A percentile compares a stretch with the other conserved stretches of the same genome.
These are phyloP conservation scores for Paraphoma sp. DNA, from an alignment of 2,329 filamentous ascomycete species.

Conservation along the genomic window DNA sequence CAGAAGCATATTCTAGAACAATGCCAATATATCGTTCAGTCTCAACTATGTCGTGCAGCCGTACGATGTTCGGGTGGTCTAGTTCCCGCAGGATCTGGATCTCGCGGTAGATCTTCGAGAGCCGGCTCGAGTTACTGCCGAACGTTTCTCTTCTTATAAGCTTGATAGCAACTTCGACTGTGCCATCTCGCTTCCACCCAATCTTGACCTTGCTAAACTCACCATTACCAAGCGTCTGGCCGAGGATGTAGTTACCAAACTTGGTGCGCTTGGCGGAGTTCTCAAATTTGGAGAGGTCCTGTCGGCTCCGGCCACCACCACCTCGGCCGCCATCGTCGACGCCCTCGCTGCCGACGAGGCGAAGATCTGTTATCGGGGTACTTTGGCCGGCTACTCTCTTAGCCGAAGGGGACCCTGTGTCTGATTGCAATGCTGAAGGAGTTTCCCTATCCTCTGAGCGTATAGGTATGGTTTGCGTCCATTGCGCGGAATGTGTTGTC, in stretches of 20 bases:
- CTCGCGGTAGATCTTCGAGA: slow-evolving; percentile 97
- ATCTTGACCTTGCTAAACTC: slow-evolving; percentile 99
- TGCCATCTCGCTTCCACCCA: slow-evolving; percentile 96
- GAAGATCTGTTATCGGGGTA: slow-evolving; percentile 55
- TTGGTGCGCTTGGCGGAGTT: slow-evolving; percentile 75
- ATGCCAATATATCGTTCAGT: slow-evolving; percentile 97
- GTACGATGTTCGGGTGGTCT: slow-evolving; percentile 95
- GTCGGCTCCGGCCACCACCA: slow-evolving; percentile 57
- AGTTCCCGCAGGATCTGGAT: slow-evolving; percentile 88
- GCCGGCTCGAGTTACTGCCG: slow-evolving; percentile 83
- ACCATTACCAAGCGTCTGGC: slow-evolving; percentile 94
- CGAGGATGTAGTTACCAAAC: slow-evolving; percentile 94
- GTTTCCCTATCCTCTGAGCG: too few species aligned
- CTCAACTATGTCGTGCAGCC: slow-evolving; percentile 97
- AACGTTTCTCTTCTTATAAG: slow-evolving; percentile 92
- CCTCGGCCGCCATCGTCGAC: slow-evolving; percentile 56
- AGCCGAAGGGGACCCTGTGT: too few species aligned
- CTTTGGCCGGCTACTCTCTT: too few species aligned
- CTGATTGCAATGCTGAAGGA: too few species aligned
- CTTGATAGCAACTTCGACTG: slow-evolving; percentile 94
- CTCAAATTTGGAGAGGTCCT: slow-evolving; percentile 62
- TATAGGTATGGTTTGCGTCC: too few species aligned
- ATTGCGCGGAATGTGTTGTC: too few species aligned
- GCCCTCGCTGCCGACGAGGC: slow-evolving; percentile 58
- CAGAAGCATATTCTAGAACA: slow-evolving; percentile 96